Conservation (phyloP, 257 asterid genomes). For the Haberlea rhodopensis region DNA sequence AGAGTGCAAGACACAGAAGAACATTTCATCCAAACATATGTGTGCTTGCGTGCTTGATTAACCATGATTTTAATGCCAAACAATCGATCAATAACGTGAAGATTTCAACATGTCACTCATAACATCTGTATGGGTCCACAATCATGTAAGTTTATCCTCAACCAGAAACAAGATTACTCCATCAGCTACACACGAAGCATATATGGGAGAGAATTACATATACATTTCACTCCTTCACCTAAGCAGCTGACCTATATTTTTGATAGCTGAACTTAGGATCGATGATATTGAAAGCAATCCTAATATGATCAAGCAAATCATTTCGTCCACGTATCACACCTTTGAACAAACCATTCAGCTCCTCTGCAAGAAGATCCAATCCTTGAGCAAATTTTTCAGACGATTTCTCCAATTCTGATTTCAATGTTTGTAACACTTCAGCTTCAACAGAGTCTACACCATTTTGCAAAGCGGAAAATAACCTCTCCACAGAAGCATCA, state of each 20-base stretch:
- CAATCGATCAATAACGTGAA: too few relatives aligned
- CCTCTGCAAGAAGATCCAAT: constrained; percentile 46
- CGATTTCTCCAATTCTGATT: constrained; percentile 28
- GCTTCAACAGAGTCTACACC: constrained; percentile 30
- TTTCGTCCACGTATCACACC: constrained; percentile 44
- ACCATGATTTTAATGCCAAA: too few relatives aligned
- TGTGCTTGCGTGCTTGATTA: too few relatives aligned
- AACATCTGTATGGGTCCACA: too few relatives aligned
- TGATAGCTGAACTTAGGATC: constrained; percentile 12
- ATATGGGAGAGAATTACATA: constrained; percentile 11
- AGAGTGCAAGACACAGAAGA: too few relatives aligned
- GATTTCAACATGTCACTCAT: too few relatives aligned
- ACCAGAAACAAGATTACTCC: constrained; percentile 15
- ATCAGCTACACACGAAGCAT: constrained; percentile 9
- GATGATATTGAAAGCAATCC: constrained; percentile 33
- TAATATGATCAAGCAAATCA: constrained; percentile 44
- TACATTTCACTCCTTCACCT: constrained; percentile 23
- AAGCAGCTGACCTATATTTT: constrained; percentile 25
- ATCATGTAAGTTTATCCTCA: background rate
- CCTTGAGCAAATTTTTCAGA: constrained; percentile 34
- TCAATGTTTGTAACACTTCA: constrained; percentile 25
- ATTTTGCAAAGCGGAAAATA: constrained; percentile 34
- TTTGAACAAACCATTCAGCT: constrained; percentile 43
- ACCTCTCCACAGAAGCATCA: constrained; percentile 37
- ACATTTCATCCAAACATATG: too few relatives aligned